Evolutionary conservation across 225 moss, liverwort and hornwort species (phyloP), one percentile per base, ranked within the genome.

Genomic region (Anthoceros angustus): DNA sequence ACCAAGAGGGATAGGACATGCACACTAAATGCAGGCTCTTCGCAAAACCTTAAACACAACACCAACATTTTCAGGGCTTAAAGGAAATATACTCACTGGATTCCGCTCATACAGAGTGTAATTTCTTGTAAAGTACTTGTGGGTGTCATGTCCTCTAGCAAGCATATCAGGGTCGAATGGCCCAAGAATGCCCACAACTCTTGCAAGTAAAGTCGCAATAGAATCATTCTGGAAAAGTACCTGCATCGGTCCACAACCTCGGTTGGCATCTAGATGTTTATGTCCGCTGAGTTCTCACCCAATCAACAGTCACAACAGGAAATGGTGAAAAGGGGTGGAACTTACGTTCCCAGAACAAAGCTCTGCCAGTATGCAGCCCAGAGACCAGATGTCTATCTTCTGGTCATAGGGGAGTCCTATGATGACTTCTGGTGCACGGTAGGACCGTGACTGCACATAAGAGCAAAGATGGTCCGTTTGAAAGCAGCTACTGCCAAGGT

Each of bases 391-490:
- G 40, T 86, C 86, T 67, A 86, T 86, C 73, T 86, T 86, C 64
- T 86, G 80, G 72, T 82, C 77, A 65, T 86, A 86, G 0, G 86
- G 86, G 63, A 83, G 81, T 63, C 95, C 95, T 20, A 95, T 83
- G 41, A 95, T 95, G 14, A 95, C 91, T 78, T 95, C 95, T 62
- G 95, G 95, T 41, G 95, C 95, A 62, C 95, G 80, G 65, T 95
- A 95, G 41, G 95, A 95, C 62, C 95, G 83, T 63, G 91, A 91
- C 67, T 95, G 95, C 78, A 95, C 95, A 67, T 95, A 95, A n/a
- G 95, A 95, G 78, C 95, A 95, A 14, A 95, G 84, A 68, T 95
- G 95, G 72, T 95, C 95, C 4, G 95, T 91, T 78, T 95, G 95
- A 74, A 95, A 95, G 83, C 95, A 95, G 73, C 95, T 95, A 81